Evolutionary conservation across 345 rosid genomes (phyloP), one percentile per base, ranked within the genome.

Genomic region (Moricandia arvensis): DNA sequence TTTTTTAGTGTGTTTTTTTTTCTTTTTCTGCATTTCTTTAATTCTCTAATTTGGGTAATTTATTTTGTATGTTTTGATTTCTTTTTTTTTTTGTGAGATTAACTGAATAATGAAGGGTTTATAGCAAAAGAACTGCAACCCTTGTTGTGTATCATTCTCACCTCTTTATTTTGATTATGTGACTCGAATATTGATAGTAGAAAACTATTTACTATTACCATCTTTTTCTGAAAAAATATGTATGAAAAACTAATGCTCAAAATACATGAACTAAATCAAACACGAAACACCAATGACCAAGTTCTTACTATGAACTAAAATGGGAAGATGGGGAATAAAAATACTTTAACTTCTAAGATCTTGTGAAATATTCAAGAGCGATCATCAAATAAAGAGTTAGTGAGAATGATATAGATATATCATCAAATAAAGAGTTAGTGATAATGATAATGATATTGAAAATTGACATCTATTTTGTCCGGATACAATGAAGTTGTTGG

Each of bases 401-500:
- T 63, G 70, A 76, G 59, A 4, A 18, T 12, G n/a, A n/a, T n/a
- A n/a, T n/a, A n/a, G n/a, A n/a, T n/a, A n/a, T n/a, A 55, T 55
- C 58, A 54, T 69, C 59, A 55, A 76, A 76, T 69, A 65, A 54
- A 63, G 21, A 76, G 70, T 75, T 18, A 63, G 66, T 63, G 70
- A 76, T 51, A 4, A 18, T 12, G n/a, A n/a, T n/a, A n/a, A n/a
- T n/a, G n/a, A n/a, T n/a, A n/a, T 16, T 17, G 34, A 54, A 66
- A 58, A 62, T 33, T 54, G 21, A 41, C 9, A 63, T 18, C 21
- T 66, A 60, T 43, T 17, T 4, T 70, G 80, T 69, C 80, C 60
- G 54, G 60, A 30, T 76, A 63, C 80, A 76, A 70, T 57, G 75
- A 69, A 70, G 75, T 64, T n/a, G 75, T 69, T 69, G 69, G 64